Evolutionary conservation across 179 eudicot species (phyloP), one percentile per base, ranked within the genome.

Genomic region (Vitellaria paradoxa): DNA sequence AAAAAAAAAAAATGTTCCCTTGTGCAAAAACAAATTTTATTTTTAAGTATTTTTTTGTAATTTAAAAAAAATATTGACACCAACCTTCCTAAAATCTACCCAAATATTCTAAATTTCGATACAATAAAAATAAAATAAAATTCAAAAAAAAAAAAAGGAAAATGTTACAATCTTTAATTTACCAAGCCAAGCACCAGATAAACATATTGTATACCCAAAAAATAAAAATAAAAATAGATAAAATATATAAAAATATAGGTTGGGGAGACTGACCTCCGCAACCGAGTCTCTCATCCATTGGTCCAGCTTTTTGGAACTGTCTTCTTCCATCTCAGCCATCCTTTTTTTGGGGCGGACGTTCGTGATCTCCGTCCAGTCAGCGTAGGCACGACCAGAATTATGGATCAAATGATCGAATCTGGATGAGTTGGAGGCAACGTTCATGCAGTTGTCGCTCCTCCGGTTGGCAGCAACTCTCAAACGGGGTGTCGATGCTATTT

Each of bases 261-360:
- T 63, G 45, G 0, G 21, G 10, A 17, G 15, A 75, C 82, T 82
- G 8, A 87, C 89, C 89, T 87, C 86, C 6, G 67, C 20, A 46
- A 82, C 80, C 6, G 87, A 87, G 61, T 77, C 83, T 74, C 82
- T 77, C 76, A 87, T 79, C 89, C 83, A 87, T 20, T 70, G 78
- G 60, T 87, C 89, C 18, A 87, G 78, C 15, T 84, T 65, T 50
- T 81, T 63, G 49, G 78, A 42, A 74, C 9, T 53, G 61, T 66
- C 65, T 3, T 74, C 68, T 53, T 80, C 77, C 60, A 20, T 53
- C 23, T 24, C 79, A 52, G 21, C 40, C 49, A 24, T 49, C 26
- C 73, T 72, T 42, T 63, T 63, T 1, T 59, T 47, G 11, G 56
- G 9, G 77, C 17, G 56, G 18, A 14, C 21, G 13, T 60, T 23